Percentiles rank a stretch among this genome's conserved stretches.
These are phyloP conservation scores for Alternaria gansuensis DNA, from an alignment of 2,329 filamentous ascomycete species.

Conservation along the genomic window DNA sequence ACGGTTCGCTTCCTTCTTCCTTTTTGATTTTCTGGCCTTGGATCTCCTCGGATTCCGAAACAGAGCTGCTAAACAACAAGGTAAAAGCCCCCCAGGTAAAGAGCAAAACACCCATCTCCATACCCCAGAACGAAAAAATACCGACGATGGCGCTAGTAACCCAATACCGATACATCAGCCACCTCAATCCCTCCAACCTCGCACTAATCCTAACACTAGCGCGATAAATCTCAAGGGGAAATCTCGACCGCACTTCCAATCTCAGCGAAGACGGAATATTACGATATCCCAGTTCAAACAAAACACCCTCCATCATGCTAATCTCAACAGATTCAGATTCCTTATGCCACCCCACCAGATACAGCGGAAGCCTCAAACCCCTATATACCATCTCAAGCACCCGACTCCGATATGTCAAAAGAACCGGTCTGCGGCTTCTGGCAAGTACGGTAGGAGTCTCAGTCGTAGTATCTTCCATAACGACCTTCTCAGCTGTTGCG, in stretches of 20 bases:
- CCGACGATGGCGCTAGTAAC: conserved; percentile 74
- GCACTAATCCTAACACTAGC: conserved; percentile 75
- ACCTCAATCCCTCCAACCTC: conserved; percentile 74
- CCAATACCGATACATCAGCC: conserved; percentile 84
- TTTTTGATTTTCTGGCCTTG: background rate
- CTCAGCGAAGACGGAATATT: conserved; percentile 64
- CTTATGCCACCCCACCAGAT: conserved; percentile 70
- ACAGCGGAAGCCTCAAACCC: conserved; percentile 65
- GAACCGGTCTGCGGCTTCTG: conserved; percentile 73
- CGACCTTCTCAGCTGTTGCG: conserved; percentile 18
- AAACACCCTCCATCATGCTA: conserved; percentile 75
- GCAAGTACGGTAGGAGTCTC: conserved; percentile 47
- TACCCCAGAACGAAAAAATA: conserved; percentile 76
- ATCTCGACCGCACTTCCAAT: conserved; percentile 75
- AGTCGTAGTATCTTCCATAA: background rate
- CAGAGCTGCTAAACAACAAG: conserved; percentile 47
- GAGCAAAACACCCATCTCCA: conserved; percentile 73
- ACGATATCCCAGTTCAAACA: conserved; percentile 66
- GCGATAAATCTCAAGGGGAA: conserved; percentile 78
- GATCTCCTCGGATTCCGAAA: background rate
- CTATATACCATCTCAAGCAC: conserved; percentile 42
- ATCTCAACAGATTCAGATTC: conserved; percentile 73
- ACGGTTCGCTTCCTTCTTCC: conserved; percentile 18
- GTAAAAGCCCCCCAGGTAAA: conserved; percentile 70
- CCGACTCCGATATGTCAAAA: conserved; percentile 78